phyloP scores from a whole-genome alignment of 2,329 filamentous ascomycete species.

The Penicillium nordicum region DNA sequence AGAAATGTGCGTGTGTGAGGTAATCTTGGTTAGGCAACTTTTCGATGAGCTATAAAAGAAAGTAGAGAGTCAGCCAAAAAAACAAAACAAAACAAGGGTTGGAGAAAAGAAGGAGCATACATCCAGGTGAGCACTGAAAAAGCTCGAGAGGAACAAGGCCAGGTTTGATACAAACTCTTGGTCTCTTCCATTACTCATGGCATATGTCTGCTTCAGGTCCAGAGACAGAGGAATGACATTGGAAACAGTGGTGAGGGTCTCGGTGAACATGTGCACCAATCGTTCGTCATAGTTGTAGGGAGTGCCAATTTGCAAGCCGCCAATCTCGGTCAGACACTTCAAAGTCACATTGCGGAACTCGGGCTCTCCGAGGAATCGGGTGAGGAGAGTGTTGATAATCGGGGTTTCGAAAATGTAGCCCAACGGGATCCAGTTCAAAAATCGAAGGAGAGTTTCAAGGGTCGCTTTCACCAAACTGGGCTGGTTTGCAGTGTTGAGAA shows the following conservation, averaged over 20 bases:
- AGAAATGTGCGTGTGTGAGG: conserved; percentile 93
- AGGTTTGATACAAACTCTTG: conserved; percentile 98
- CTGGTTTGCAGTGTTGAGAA: conserved; percentile 84
- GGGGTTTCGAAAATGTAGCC: conserved; percentile 98
- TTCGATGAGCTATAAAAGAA: conserved; percentile 69
- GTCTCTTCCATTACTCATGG: conserved; percentile 83
- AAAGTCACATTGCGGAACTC: conserved; percentile 96
- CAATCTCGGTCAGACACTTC: conserved; percentile 96
- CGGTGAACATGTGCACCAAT: conserved; percentile 96
- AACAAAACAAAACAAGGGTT: background rate
- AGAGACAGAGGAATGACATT: conserved; percentile 88
- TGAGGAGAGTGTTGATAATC: conserved; percentile 90
- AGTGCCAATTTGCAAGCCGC: conserved; percentile 79
- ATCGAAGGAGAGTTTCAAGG: conserved; percentile 88
- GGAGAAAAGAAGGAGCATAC: conserved; percentile 46
- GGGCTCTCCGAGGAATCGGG: conserved; percentile 84
- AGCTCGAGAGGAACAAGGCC: conserved; percentile 93
- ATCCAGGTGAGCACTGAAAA: conserved; percentile 88
- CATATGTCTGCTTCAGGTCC: conserved; percentile 88
- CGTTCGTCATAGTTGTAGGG: conserved; percentile 84
- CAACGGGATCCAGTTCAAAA: conserved; percentile 98
- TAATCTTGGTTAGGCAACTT: conserved; percentile 93
- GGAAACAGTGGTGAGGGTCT: conserved; percentile 87
- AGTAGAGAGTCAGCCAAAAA: conserved; percentile 6
- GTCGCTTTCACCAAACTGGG: conserved; percentile 92